Evolutionary conservation across 441 rosid species (phyloP).

Genomic region (Metrosideros polymorpha): DNA sequence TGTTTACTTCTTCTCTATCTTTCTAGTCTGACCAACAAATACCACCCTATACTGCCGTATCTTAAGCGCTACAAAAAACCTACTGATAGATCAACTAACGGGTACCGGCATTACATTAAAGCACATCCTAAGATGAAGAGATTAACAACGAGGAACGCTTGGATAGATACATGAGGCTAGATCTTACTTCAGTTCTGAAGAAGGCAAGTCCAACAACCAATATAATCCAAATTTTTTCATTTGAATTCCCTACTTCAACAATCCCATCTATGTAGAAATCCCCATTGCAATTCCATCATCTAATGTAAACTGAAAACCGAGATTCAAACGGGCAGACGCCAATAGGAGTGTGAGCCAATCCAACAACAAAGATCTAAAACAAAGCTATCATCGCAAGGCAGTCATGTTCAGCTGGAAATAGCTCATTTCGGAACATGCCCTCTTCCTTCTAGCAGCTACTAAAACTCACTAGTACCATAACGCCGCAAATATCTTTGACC

Average conservation of each 20-base stretch:
- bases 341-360: neutral
- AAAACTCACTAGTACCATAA: neutral
- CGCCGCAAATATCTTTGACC: too few species aligned
- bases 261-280: neutral
- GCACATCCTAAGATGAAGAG: neutral
- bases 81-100: neutral
- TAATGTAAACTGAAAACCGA: neutral
- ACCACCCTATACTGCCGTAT: neutral
- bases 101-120: accelerated
- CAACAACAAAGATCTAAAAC: neutral
- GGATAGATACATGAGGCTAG: neutral
- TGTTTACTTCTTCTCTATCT: neutral
- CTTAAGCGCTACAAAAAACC: neutral
- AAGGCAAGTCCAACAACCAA: neutral
- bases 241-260: neutral
- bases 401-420: neutral
- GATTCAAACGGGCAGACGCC: neutral
- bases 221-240: neutral
- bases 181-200: neutral
- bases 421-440: neutral
- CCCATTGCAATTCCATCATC: neutral
- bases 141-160: neutral
- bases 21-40: neutral
- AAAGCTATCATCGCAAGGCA: neutral
- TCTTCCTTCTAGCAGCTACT: neutral